Base-by-base conservation (phyloP, 371 early-diverging fungal species). In the Apophysomyces elegans region DNA sequence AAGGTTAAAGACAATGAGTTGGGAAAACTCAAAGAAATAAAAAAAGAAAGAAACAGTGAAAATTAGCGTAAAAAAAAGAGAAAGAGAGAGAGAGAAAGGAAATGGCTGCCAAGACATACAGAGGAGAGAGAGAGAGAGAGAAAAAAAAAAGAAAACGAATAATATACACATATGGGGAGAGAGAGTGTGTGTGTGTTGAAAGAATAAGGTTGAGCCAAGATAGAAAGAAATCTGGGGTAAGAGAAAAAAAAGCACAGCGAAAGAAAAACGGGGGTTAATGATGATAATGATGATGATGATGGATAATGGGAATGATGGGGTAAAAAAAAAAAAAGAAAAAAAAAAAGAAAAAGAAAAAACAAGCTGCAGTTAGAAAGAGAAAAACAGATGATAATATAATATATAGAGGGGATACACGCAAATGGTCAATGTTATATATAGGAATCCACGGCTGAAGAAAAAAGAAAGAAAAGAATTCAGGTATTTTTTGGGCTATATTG, bases 111-210 rank as follows among this genome's bases (percentile, higher is more conserved):
- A 18, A 21, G 21, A 21, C 54, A 50, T 21, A 50, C 21, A 50
- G 54, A 26, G 21, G 50, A 7, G 21, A 26, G 32, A 26, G 32
- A 26, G 32, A 26, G 32, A 26, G 32, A 26, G 32, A 26, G 16
- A 2, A 21, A 1, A 11, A 50, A 2, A 21, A 1, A 11, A 50
- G 21, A 21, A 50, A 21, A 50, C 16, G 16, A 50, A 21, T 50
- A 50, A 50, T 50, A 50, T 50, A 50, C 54, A 50, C 54, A 50
- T 50, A 50, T 50, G 16, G 50, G 11, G 54, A 26, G 32, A 26
- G 32, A 2, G 32, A 2, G 32, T 2, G 32, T 26, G 32, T 2
- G 32, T 26, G 32, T 2, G 32, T 26, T 26, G 32, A 26, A 26
- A 26, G 2, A 26, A 26, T 26, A 26, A 26, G 32, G 32, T 2